These are phyloP conservation scores for Arctostaphylos glauca DNA, from an alignment of 148 eudicot species.

Conservation along the genomic window DNA sequence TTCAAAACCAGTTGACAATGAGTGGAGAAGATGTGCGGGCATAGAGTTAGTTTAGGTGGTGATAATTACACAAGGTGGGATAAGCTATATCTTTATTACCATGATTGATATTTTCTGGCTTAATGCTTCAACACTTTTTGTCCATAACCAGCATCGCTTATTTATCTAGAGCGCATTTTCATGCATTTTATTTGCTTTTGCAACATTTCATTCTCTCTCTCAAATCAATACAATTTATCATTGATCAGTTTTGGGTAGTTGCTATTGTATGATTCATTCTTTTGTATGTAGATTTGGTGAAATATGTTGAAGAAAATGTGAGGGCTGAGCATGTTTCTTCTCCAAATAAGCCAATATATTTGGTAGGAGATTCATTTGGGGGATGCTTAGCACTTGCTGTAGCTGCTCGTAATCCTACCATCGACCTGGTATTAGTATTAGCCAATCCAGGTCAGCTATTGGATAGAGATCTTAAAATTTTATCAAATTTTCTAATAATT, in stretches of 20 bases:
- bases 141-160: background rate
- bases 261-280: constrained; percentile 15
- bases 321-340: constrained; percentile 56
- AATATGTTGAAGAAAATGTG: constrained; percentile 59
- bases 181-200: background rate
- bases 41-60: background rate
- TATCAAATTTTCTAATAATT: background rate
- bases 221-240: background rate
- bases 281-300: constrained; percentile 59
- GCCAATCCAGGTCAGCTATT: constrained; percentile 84
- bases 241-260: background rate
- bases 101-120: background rate
- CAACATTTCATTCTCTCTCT: background rate
- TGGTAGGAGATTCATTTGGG: constrained; percentile 94
- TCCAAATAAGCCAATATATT: constrained; percentile 84
- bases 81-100: background rate
- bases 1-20: background rate
- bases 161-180: background rate
- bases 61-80: background rate
- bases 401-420: constrained; percentile 79
- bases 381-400: constrained; percentile 91
- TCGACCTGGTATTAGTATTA: constrained; percentile 78
- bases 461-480: background rate
- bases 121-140: background rate
- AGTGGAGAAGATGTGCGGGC: background rate